A percentile compares a stretch with the other conserved stretches of the same genome.
Evolutionary conservation across 768 basidiomycete genomes (phyloP).

Genomic region (Lactarius hengduanensis): DNA sequence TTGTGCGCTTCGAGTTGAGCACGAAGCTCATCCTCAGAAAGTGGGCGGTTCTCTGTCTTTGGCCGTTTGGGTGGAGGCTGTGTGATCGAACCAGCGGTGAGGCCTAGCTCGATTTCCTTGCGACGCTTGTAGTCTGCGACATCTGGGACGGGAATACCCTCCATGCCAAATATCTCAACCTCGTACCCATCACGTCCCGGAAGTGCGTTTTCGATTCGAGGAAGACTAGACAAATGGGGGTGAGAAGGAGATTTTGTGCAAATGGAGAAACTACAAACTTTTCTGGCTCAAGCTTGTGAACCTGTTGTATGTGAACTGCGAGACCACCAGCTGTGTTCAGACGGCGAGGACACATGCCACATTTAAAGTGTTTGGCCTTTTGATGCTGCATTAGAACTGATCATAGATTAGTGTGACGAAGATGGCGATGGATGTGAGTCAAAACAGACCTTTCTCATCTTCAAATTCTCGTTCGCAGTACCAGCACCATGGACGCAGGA

Average conservation of each 20-base stretch:
- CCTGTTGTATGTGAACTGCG: constrained; percentile 97
- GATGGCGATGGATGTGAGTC: background rate
- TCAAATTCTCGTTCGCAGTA: constrained; percentile 99
- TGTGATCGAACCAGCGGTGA: constrained; percentile 76
- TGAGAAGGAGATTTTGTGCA: constrained; percentile 16
- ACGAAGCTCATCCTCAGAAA: constrained; percentile 81
- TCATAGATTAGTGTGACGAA: background rate
- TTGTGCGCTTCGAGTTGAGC: constrained; percentile 88
- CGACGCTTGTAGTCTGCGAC: constrained; percentile 94
- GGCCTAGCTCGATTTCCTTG: constrained; percentile 91
- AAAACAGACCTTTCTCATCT: constrained; percentile 88
- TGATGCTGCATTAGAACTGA: constrained; percentile 98
- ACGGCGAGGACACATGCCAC: constrained; percentile 90
- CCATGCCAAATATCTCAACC: constrained; percentile 99
- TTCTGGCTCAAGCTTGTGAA: constrained; percentile 98
- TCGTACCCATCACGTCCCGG: constrained; percentile 97
- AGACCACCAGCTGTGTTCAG: constrained; percentile 97
- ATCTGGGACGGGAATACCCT: constrained; percentile 92
- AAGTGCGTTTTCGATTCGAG: constrained; percentile 94
- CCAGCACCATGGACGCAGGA: constrained; percentile 96
- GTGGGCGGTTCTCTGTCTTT: constrained; percentile 70
- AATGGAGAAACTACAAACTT: constrained; percentile 36
- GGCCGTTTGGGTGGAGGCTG: constrained; percentile 80
- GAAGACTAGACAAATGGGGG: constrained; percentile 45
- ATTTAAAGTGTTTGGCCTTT: constrained; percentile 99